These are phyloP conservation scores for Candida sojae DNA, from an alignment of 1,139 yeast species.

Conservation along the genomic window DNA sequence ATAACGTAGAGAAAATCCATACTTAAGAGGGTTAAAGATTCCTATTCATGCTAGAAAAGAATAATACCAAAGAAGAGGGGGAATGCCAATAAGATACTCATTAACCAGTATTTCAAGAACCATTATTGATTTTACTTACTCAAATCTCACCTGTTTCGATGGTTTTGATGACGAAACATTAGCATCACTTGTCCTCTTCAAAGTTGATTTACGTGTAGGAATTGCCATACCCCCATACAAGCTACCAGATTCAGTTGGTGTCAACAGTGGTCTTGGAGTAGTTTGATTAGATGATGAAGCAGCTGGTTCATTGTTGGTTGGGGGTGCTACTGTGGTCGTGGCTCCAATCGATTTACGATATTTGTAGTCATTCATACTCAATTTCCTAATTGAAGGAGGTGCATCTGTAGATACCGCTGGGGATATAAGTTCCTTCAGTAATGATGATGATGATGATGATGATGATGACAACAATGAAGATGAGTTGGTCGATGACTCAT, in stretches of 20 bases:
- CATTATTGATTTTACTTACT: neutral
- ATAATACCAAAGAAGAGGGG: no score
- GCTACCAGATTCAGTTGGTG: no score
- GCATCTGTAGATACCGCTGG: no score
- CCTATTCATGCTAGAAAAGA: no score
- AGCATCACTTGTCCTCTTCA: neutral
- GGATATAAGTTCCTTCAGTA: no score
- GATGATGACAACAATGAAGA: no score
- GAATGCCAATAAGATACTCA: no score
- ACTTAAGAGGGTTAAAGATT: neutral
- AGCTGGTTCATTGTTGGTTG: neutral
- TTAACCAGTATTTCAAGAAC: neutral
- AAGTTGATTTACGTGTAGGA: constrained; percentile 3
- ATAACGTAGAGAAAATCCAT: neutral
- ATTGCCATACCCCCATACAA: neutral
- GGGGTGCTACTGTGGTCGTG: neutral
- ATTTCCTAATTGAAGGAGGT: neutral
- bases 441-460: no score
- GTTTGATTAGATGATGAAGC: neutral
- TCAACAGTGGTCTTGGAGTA: neutral
- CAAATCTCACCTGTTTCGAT: constrained; percentile 30
- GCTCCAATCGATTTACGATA: neutral
- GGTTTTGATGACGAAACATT: constrained; percentile 7
- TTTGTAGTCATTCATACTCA: neutral
- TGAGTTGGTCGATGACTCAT: no score